phyloP scores from a whole-genome alignment of 768 basidiomycete genomes.

The Boletus subcaerulescens region DNA sequence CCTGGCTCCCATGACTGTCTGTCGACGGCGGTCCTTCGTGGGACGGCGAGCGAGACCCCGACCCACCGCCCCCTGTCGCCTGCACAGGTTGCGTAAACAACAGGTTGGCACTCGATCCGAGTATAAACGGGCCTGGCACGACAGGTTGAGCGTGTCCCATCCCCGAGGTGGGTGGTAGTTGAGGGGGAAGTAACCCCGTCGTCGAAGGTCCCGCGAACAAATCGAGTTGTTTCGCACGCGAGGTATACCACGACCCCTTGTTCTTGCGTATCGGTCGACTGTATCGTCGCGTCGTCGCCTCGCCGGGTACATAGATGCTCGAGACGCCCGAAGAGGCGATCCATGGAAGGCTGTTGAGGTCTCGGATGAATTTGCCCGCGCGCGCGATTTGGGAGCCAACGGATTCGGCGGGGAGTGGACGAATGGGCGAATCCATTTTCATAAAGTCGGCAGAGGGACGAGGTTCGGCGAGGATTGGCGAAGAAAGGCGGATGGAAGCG shows the following conservation, averaged over 20 bases:
- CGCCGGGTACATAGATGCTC: constrained; percentile 45
- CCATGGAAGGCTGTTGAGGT: constrained; percentile 47
- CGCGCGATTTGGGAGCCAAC: constrained; percentile 37
- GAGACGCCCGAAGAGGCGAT: constrained; percentile 44
- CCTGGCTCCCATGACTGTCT: constrained; percentile 33
- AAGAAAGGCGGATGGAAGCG: constrained; percentile 25
- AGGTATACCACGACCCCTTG: constrained; percentile 28
- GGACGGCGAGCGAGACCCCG: constrained; percentile 29
- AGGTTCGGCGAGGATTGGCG: constrained; percentile 42
- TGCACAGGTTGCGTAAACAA: constrained; percentile 25
- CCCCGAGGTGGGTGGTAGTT: constrained; percentile 3
- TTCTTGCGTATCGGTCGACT: constrained; percentile 28
- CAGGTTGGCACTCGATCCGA: constrained; percentile 31
- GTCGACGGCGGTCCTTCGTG: constrained; percentile 29
- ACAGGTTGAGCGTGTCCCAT: constrained; percentile 2
- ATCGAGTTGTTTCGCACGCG: constrained; percentile 28
- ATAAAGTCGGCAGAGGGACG: constrained; percentile 45
- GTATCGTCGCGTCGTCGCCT: constrained; percentile 27
- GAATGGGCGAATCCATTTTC: constrained; percentile 46
- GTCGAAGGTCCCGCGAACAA: constrained; percentile 33
- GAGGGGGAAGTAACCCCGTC: constrained; percentile 26
- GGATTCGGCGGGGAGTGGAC: constrained; percentile 36
- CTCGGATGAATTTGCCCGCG: constrained; percentile 34
- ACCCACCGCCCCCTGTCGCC: constrained; percentile 6
- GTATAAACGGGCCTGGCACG: constrained; percentile 27